Evolutionary conservation across 352 stramenopile genomes (phyloP), one percentile per base, ranked within the genome.

Genomic region (Globisporangium sylvaticum): DNA sequence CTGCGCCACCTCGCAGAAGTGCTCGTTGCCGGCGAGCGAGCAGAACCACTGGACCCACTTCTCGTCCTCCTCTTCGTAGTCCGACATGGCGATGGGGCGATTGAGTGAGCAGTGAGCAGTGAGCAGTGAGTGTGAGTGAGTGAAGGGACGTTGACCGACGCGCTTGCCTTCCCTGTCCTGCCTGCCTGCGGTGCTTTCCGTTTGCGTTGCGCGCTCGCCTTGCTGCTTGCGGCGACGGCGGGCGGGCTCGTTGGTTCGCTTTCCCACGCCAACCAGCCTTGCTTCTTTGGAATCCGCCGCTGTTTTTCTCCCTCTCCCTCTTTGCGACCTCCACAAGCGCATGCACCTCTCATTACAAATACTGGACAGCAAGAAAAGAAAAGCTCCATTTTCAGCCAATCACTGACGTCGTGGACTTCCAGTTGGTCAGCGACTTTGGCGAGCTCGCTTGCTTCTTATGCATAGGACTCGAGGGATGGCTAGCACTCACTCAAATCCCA

Each of bases 1-100:
- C 69, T 89, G 78, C 62, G 92, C 87, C 63, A 97, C 89, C 68
- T 97, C 90, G 73, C 91, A 97, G 69, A 97, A 97, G 82, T 93
- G 80, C 69, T 97, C 90, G 66, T 97, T 97, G 69, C 90, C 90
- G 46, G 89, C 87, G n/a, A 97, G 82, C 66, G 84, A 93, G 75
- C 89, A 97, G 77, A 96, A 97, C 90, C 90, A 97, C 77, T 96
- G 89, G 75, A 96, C 90, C 90, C 90, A 97, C 76, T 94, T 96
- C 75, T 97, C 90, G 67, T 95, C 89, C 69, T 96, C 90, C 64
- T 96, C 87, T 61, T 96, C 89, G 76, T 95, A 96, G 82, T 96
- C 88, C 64, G 87, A 94, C 84, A 94, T 94, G 69, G 66, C 72
- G 37, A 29, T 18, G 12, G n/a, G 3, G n/a, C 5, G 27, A 64